These are phyloP conservation scores for Stachybotrys echinatus DNA, from an alignment of 2,329 filamentous ascomycete genomes.

Conservation along the genomic window DNA sequence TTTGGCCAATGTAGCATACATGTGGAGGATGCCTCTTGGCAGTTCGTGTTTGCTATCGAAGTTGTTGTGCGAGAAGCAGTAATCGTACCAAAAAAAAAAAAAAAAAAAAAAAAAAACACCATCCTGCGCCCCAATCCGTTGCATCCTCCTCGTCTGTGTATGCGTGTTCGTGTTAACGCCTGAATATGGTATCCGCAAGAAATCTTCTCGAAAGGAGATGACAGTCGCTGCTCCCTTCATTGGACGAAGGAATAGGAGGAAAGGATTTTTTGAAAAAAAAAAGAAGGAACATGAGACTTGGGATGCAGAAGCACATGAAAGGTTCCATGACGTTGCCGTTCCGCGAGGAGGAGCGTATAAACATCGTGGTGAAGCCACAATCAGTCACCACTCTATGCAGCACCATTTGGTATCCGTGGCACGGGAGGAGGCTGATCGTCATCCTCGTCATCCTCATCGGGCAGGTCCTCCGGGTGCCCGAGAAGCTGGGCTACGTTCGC, in stretches of 20 bases:
- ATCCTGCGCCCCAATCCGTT: not conserved
- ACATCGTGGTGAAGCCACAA: too few relatives aligned
- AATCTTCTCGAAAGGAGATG: not conserved
- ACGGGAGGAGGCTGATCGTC: slow-evolving; percentile 36
- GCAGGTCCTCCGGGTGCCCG: slow-evolving; percentile 65
- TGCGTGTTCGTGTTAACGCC: not conserved
- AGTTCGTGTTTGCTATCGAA: not conserved
- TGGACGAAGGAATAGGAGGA: not conserved
- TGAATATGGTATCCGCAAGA: not conserved
- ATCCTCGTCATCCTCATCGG: slow-evolving; percentile 57
- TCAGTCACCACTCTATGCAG: slow-evolving; percentile 18
- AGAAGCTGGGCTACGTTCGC: slow-evolving; percentile 84
- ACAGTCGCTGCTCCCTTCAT: not conserved
- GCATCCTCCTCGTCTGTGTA: not conserved
- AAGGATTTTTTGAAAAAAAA: not conserved
- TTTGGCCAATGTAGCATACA: too few relatives aligned
- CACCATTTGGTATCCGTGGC: slow-evolving; percentile 39
- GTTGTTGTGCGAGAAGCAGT: not conserved
- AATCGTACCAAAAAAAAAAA: not conserved
- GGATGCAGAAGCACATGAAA: not conserved
- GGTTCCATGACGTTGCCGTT: not conserved
- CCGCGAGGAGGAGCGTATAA: not conserved
- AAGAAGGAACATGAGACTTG: not conserved
- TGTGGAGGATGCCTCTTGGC: not conserved
- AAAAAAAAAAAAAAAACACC: too few relatives aligned